phyloP scores from a whole-genome alignment of 306 rosid species.

The Senna tora region DNA sequence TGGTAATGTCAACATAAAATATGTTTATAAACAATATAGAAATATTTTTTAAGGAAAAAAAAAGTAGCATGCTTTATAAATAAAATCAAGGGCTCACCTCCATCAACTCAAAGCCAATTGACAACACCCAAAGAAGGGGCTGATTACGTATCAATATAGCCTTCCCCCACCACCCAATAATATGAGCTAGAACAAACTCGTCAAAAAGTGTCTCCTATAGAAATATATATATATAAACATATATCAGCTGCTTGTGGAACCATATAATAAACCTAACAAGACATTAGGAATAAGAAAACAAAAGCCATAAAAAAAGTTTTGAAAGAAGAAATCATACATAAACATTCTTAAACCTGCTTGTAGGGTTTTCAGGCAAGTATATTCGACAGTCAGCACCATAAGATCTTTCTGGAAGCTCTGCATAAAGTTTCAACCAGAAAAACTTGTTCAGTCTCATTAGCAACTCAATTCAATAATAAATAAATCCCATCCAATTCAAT shows the following conservation, averaged over 20 bases:
- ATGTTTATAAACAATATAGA: conserved; percentile 29
- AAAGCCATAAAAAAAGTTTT: conserved; percentile 39
- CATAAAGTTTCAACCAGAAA: conserved; percentile 29
- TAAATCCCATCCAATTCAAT: conserved; percentile 17
- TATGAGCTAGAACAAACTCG: conserved; percentile 95
- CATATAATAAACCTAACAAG: conserved; percentile 8
- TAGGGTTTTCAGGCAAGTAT: conserved; percentile 86
- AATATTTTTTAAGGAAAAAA: not conserved
- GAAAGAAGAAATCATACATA: conserved; percentile 89
- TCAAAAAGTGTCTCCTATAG: conserved; percentile 92
- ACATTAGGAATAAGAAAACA: conserved; percentile 4
- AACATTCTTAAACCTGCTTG: conserved; percentile 98
- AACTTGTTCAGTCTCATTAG: conserved; percentile 6
- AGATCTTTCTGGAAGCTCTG: conserved; percentile 98
- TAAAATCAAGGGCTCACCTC: conserved; percentile 63
- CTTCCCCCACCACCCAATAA: conserved; percentile 99
- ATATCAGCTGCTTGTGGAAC: conserved; percentile 36
- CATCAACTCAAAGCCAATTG: conserved; percentile 92
- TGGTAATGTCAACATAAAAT: conserved; percentile 47
- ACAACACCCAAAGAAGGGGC: conserved; percentile 94
- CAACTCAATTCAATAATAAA: conserved; percentile 20
- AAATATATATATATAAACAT: not conserved
- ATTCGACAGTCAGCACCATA: conserved; percentile 97
- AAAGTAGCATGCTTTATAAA: conserved; percentile 18
- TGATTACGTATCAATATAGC: conserved; percentile 99